Conservation (phyloP, 768 basidiomycete genomes). For the Panellus pusillus region DNA sequence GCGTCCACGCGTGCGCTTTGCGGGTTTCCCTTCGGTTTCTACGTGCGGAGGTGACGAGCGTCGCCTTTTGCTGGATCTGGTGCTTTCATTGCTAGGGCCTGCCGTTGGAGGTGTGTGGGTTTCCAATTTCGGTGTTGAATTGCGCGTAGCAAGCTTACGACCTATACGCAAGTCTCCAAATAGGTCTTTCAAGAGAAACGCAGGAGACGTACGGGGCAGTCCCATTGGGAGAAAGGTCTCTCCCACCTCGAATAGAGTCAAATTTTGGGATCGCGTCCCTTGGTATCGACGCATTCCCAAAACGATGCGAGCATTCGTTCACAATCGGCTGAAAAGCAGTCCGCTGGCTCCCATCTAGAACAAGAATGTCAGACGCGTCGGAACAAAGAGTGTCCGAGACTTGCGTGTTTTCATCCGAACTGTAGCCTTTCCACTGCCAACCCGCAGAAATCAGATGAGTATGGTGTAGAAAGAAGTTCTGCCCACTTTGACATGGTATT, state of each 20-base stretch:
- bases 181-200: not conserved
- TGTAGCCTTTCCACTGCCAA: slow-evolving; percentile 63
- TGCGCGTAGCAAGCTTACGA: slow-evolving; percentile 18
- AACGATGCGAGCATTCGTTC: slow-evolving; percentile 55
- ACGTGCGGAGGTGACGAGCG: slow-evolving; percentile 7
- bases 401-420: slow-evolving; percentile 55
- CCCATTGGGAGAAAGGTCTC: slow-evolving; percentile 58
- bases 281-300: slow-evolving; percentile 48
- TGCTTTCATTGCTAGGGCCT: slow-evolving; percentile 9
- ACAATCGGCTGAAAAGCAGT: slow-evolving; percentile 54
- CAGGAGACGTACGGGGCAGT: slow-evolving; percentile 52
- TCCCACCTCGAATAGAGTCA: slow-evolving; percentile 50
- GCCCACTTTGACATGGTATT: slow-evolving; percentile 60
- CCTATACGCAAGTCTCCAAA: slow-evolving; percentile 17
- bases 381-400: slow-evolving; percentile 25
- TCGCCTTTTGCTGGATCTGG: slow-evolving; percentile 18
- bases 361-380: slow-evolving; percentile 7
- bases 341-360: slow-evolving; percentile 65
- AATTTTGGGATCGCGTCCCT: slow-evolving; percentile 50
- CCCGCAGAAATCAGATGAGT: not conserved
- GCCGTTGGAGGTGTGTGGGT: slow-evolving; percentile 5
- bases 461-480: not conserved
- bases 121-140: slow-evolving; percentile 12
- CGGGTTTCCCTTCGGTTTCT: slow-evolving; percentile 9
- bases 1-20: slow-evolving; percentile 16